Conservation (phyloP, 352 stramenopile species). For the Phytophthora citrophthora region DNA sequence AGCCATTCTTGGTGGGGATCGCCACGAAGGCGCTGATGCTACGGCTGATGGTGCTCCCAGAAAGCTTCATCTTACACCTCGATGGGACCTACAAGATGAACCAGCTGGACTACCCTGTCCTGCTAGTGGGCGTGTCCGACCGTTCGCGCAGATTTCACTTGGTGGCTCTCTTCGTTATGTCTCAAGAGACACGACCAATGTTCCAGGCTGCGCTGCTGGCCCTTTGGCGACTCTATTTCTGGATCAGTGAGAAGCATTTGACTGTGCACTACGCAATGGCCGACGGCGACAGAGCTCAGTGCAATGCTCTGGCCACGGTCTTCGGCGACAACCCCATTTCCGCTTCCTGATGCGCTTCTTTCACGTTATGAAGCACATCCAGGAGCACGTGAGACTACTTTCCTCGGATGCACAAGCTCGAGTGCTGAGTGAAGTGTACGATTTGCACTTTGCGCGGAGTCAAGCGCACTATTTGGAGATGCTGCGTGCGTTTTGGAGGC, state of each 20-base stretch:
- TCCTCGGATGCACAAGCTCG: too few species aligned
- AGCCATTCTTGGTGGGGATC: neutral
- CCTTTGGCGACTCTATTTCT: neutral
- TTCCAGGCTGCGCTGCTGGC: neutral
- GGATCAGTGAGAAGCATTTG: neutral
- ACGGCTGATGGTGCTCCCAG: neutral
- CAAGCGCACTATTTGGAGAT: too few species aligned
- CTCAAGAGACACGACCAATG: constrained; percentile 1
- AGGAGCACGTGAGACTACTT: neutral
- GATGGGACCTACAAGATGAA: constrained; percentile 15
- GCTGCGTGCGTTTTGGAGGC: too few species aligned
- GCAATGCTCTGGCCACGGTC: neutral
- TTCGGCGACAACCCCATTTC: constrained; percentile 1
- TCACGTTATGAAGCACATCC: neutral
- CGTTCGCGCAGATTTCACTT: constrained; percentile 1
- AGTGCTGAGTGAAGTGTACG: too few species aligned
- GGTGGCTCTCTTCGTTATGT: constrained; percentile 2
- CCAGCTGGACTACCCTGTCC: constrained; percentile 2
- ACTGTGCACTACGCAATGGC: constrained; percentile 12
- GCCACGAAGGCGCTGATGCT: constrained; percentile 2
- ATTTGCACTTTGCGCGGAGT: neutral
- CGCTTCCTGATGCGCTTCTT: constrained; percentile 23
- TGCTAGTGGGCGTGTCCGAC: constrained; percentile 1
- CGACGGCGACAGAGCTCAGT: constrained; percentile 11
- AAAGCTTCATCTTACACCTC: neutral